Conservation (phyloP, 2,329 filamentous ascomycete species). For the Leptographium radiaticola region DNA sequence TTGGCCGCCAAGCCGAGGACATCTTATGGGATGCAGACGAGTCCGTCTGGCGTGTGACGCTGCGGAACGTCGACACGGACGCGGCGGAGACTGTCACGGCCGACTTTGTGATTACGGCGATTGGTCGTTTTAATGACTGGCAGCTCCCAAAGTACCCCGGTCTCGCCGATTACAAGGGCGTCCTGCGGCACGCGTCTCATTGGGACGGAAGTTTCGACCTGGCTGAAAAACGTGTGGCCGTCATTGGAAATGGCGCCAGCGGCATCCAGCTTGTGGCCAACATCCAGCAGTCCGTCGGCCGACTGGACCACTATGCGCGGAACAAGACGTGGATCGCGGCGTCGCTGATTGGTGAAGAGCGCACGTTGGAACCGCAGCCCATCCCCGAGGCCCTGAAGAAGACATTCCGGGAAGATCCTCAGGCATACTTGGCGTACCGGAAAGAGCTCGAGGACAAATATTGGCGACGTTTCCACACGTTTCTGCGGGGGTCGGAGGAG, state of each 20-base stretch:
- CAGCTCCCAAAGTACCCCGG: constrained; percentile 2
- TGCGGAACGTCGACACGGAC: constrained; percentile 15
- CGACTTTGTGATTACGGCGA: constrained; percentile 7
- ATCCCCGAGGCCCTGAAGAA: neutral
- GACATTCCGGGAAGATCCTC: neutral
- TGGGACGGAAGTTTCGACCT: constrained; percentile 1
- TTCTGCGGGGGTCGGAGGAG: neutral
- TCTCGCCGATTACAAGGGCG: neutral
- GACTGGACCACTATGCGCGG: constrained; percentile 8
- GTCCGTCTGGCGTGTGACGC: constrained; percentile 1
- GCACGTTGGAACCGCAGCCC: neutral
- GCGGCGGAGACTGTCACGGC: constrained; percentile 17
- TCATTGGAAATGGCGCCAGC: constrained; percentile 10
- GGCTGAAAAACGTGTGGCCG: constrained; percentile 6
- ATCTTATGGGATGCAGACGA: constrained; percentile 3
- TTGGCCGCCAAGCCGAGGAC: neutral
- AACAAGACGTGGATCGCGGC: constrained; percentile 6
- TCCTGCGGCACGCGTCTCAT: constrained; percentile 1
- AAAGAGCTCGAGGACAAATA: neutral
- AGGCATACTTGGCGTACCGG: constrained; percentile 3
- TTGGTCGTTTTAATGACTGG: constrained; percentile 1
- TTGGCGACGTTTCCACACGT: neutral
- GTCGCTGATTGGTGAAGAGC: neutral
- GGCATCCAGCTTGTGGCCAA: constrained; percentile 8
- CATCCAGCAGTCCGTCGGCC: neutral